Evolutionary conservation across 176 grass and related monocot genomes (phyloP), one percentile per base, ranked within the genome.

Genomic region (Zoysia japonica): DNA sequence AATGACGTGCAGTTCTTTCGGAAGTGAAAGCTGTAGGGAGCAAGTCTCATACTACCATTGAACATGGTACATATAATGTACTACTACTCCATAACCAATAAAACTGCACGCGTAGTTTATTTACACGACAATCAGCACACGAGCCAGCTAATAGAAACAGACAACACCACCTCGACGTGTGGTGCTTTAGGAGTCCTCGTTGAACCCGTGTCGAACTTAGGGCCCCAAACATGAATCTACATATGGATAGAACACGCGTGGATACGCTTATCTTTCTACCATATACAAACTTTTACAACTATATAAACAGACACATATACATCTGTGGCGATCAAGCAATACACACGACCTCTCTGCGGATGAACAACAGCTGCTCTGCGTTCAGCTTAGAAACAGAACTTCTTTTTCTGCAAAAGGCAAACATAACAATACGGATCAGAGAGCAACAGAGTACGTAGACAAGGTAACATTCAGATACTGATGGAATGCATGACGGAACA

Each of bases 381-480:
- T 60, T 72, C 39, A 82, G 51, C 46, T 71, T 85, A 94, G 64
- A 90, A 84, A 60, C 92, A 94, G 68, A 94, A 88, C 61, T 86
- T 91, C 76, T 94, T 94, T 74, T 90, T 88, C 92, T 94, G 85
- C 50, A 82, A 76, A 59, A 54, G 65, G 2, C 67, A 85, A 52
- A 75, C 46, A 15, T 61, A 48, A 9, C 0, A 78, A 19, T 14
- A 36, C 35, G 4, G 16, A 17, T 51, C 49, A 76, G 43, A 86
- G 28, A 28, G 40, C 20, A 82, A 20, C 47, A 7, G 62, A 10
- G 28, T 28, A 76, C 28, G 28, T 15, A 19, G 73, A 38, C 7
- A 64, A 62, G 38, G 38, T 46, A 37, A 28, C 7, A 1, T 3
- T 61, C 28, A 28, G 28, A 28, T 28, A 28, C 28, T 28, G 28